Percentiles rank a stretch among this genome's conserved stretches.
Conservation (phyloP, 805 yeast genomes). For the Ogataea ganodermae region DNA sequence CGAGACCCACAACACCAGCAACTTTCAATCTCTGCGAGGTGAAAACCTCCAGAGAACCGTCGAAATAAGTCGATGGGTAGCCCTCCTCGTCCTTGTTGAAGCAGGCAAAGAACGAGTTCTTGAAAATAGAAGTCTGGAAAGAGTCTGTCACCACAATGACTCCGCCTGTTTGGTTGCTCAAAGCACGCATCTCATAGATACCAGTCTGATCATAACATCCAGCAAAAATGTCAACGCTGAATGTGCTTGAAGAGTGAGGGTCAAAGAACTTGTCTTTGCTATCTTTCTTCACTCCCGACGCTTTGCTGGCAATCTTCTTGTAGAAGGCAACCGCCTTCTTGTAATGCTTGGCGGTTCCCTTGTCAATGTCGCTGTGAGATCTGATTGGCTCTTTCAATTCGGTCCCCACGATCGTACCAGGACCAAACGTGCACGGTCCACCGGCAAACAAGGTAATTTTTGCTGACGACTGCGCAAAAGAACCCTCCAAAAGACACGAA, state of each 20-base stretch:
- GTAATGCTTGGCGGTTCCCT: slow-evolving; percentile 84
- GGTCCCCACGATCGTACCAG: slow-evolving; percentile 90
- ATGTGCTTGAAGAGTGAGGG: slow-evolving; percentile 54
- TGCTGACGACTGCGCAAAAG: slow-evolving; percentile 84
- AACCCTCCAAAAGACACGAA: slow-evolving; percentile 73
- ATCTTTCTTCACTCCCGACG: slow-evolving; percentile 49
- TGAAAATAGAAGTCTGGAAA: slow-evolving; percentile 91
- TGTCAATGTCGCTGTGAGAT: slow-evolving; percentile 95
- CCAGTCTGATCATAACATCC: slow-evolving; percentile 98
- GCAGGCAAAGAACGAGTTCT: slow-evolving; percentile 84
- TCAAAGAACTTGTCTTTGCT: slow-evolving; percentile 39
- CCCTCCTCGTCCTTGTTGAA: slow-evolving; percentile 89
- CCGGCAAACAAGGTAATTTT: slow-evolving; percentile 88
- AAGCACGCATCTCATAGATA: slow-evolving; percentile 86
- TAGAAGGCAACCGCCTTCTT: slow-evolving; percentile 84
- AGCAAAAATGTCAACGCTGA: slow-evolving; percentile 86
- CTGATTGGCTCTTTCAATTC: slow-evolving; percentile 94
- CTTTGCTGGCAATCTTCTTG: slow-evolving; percentile 69
- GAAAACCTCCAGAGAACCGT: slow-evolving; percentile 83
- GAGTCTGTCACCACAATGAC: slow-evolving; percentile 85
- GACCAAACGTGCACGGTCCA: slow-evolving; percentile 93
- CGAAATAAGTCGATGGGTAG: slow-evolving; percentile 84
- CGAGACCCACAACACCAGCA: slow-evolving; percentile 93
- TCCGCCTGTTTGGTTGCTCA: slow-evolving; percentile 89
- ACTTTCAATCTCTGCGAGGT: slow-evolving; percentile 86